Conservation (phyloP, 23 red algal species). For the Porphyridium purpureum region DNA sequence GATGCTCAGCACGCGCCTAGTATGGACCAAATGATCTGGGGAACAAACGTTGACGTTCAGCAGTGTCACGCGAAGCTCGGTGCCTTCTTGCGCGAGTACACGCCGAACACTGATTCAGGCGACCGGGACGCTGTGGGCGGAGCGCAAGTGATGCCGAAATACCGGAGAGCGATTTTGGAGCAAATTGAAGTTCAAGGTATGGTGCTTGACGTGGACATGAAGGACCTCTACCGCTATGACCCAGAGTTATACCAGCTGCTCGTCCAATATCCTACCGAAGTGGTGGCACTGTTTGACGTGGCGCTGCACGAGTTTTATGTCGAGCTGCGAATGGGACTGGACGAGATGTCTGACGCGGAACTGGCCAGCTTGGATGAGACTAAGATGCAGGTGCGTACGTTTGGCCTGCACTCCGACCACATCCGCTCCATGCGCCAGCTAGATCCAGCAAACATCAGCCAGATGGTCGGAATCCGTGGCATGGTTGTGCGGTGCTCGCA, state of each 20-base stretch:
- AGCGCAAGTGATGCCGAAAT: not conserved
- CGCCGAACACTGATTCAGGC: not conserved
- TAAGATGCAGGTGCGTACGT: constrained; percentile 30
- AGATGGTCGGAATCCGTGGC: constrained; percentile 53
- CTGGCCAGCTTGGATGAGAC: not conserved
- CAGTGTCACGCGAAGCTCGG: constrained; percentile 9
- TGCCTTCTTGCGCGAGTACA: constrained; percentile 8
- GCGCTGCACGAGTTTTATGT: constrained; percentile 9
- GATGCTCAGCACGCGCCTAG: no score
- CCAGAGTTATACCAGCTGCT: constrained; percentile 6
- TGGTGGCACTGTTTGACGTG: constrained; percentile 33
- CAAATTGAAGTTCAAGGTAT: not conserved
- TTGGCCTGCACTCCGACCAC: constrained; percentile 41
- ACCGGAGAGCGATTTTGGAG: not conserved
- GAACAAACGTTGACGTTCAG: constrained; percentile 12
- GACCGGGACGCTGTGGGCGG: not conserved
- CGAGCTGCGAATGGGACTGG: constrained; percentile 5
- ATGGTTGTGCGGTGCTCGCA: constrained; percentile 78
- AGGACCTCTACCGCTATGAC: constrained; percentile 17
- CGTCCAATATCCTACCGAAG: constrained; percentile 18
- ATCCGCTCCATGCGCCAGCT: constrained; percentile 65
- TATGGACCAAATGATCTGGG: constrained; percentile 13
- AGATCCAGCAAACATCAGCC: constrained; percentile 60
- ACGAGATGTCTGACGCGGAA: not conserved
- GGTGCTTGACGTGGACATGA: constrained; percentile 17